Conservation (phyloP, 768 basidiomycete species). For the Trametes cingulata region DNA sequence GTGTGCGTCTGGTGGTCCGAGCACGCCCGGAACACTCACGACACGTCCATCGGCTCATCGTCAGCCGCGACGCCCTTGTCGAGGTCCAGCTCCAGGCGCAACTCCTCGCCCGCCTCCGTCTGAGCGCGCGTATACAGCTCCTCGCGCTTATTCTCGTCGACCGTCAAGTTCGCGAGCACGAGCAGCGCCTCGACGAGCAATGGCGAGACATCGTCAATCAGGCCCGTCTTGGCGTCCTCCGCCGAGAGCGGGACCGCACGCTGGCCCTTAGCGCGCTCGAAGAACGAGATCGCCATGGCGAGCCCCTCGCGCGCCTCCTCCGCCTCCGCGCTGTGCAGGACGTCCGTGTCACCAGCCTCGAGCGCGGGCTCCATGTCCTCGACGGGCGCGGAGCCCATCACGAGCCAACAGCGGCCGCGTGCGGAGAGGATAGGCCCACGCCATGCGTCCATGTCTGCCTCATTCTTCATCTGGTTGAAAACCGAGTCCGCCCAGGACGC, state of each 20-base stretch:
- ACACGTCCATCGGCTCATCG: constrained; percentile 6
- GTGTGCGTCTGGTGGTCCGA: not conserved
- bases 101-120: constrained; percentile 44
- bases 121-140: constrained; percentile 53
- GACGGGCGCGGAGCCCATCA: constrained; percentile 53
- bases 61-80: not conserved
- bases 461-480: constrained; percentile 64
- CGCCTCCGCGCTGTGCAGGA: constrained; percentile 50
- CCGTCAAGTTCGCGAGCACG: constrained; percentile 59
- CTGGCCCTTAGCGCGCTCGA: constrained; percentile 34
- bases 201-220: constrained; percentile 20
- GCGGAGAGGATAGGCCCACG: constrained; percentile 45
- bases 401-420: constrained; percentile 56
- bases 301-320: constrained; percentile 56
- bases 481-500: constrained; percentile 62
- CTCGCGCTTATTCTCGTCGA: constrained; percentile 49
- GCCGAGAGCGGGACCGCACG: not conserved
- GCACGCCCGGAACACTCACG: not conserved
- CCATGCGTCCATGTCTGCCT: constrained; percentile 55
- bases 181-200: constrained; percentile 57
- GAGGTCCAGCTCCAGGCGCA: constrained; percentile 33
- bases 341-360: constrained; percentile 42
- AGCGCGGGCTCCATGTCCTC: constrained; percentile 58
- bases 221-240: not conserved
- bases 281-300: constrained; percentile 41